Base-by-base conservation (phyloP, 768 basidiomycete genomes). In the Rhodosporidiobolus odoratus region DNA sequence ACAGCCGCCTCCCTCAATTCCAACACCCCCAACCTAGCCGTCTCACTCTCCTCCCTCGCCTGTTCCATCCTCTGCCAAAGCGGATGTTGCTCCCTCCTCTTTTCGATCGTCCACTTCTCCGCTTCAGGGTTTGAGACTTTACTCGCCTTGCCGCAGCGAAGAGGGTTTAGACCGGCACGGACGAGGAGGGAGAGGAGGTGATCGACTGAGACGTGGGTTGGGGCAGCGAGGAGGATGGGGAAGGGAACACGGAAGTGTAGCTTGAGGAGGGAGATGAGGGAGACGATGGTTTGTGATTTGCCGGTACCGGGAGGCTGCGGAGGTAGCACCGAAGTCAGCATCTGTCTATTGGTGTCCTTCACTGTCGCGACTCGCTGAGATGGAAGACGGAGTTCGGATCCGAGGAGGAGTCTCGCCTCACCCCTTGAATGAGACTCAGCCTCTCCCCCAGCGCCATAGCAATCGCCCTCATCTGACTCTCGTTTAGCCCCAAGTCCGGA, bases 121-220 rank as follows among this genome's bases (percentile, higher is more conserved):
- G 91, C 82, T 19, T 86, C 84, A 2, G 83, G 78, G 38, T 6
- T 40, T 32, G 84, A 84, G 58, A 91, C 85, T 58, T 84, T 84
- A 32, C 85, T 85, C 17, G 82, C 83, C 53, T 83, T 85, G 5
- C 90, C 91, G 30, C 92, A 83, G 4, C 94, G 89, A 2, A 95
- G 80, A 2, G 92, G 88, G 71, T 86, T 86, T 56, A 94, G 79
- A 6, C 86, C 85, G 2, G 84, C 82, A 12, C 76, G 65, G 2
- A 80, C 79, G 34, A 93, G 82, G 0, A 89, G 89, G 76, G 89
- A 87, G 45, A 93, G 86, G 15, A 96, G 86, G 74, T 94, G 91
- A 78, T 96, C 92, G 27, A 94, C 91, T 0, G 94, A 92, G 27
- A 87, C 90, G 75, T 96, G 94, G 48, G 94, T 96, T 77, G 90